Evolutionary conservation across 768 basidiomycete genomes (phyloP).

Genomic region (Pholiota conissans): DNA sequence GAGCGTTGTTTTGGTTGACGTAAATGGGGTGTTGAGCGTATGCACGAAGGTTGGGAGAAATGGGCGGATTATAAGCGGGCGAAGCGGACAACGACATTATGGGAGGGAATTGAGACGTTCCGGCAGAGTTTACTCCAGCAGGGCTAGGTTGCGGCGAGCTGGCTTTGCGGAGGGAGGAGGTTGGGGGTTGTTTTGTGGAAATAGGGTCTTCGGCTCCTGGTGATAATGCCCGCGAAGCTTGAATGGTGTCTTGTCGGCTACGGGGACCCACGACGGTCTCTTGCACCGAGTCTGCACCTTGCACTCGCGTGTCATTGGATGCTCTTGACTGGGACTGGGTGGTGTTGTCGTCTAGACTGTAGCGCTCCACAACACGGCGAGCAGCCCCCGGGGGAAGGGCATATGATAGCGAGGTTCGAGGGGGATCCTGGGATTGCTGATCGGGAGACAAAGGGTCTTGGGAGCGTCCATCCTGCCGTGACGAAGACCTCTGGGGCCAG

Average conservation of each 20-base stretch:
- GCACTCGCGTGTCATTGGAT: slow-evolving; percentile 34
- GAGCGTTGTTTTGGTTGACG: slow-evolving; percentile 55
- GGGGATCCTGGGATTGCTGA: slow-evolving; percentile 35
- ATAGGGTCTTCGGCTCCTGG: slow-evolving; percentile 19
- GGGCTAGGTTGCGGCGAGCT: slow-evolving; percentile 12
- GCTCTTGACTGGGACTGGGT: slow-evolving; percentile 33
- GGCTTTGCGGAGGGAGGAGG: slow-evolving; percentile 16
- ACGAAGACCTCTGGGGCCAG: slow-evolving; percentile 20
- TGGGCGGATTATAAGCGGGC: slow-evolving; percentile 60
- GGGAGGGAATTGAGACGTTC: slow-evolving; percentile 34
- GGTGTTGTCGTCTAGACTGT: slow-evolving; percentile 48
- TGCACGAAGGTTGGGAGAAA: slow-evolving; percentile 66
- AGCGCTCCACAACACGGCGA: slow-evolving; percentile 50
- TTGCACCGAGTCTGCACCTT: slow-evolving; percentile 28
- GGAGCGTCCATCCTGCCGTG: slow-evolving; percentile 24
- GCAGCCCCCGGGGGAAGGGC: slow-evolving; percentile 41
- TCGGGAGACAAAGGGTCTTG: slow-evolving; percentile 34
- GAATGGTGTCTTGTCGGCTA: slow-evolving; percentile 16
- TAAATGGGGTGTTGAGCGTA: slow-evolving; percentile 78
- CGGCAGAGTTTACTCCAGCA: slow-evolving; percentile 25
- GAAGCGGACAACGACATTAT: slow-evolving; percentile 60
- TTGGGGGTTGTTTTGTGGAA: slow-evolving; percentile 33
- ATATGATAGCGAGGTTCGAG: slow-evolving; percentile 42
- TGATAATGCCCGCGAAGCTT: slow-evolving; percentile 15
- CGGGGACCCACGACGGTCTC: slow-evolving; percentile 24